Percentiles rank a stretch among this genome's conserved stretches.
Evolutionary conservation across 2,329 filamentous ascomycete genomes (phyloP).

Genomic region (Nakataea oryzae): DNA sequence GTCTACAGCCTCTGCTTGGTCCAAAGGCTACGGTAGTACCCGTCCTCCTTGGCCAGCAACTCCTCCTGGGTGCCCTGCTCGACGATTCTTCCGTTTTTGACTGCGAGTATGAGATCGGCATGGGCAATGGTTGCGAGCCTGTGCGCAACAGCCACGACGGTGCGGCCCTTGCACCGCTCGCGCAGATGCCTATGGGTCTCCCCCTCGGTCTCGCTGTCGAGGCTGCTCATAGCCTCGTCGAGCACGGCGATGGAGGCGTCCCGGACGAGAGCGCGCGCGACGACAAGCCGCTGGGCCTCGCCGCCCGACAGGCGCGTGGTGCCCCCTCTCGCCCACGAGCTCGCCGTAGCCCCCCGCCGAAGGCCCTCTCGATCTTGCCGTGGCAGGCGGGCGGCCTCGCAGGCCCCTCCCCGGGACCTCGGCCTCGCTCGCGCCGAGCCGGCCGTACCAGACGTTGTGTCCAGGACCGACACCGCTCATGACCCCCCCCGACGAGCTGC

Average conservation of each 20-base stretch:
- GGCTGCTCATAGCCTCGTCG: conserved; percentile 8
- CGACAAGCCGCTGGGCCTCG: conserved; percentile 38
- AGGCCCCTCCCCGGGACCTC: conserved; percentile 52
- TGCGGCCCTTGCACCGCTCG: conserved; percentile 4
- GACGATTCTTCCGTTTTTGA: conserved; percentile 55
- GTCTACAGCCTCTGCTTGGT: not conserved
- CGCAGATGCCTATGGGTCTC: conserved; percentile 6
- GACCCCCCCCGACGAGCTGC: conserved; percentile 47
- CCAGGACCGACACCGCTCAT: conserved; percentile 55
- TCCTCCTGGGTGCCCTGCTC: conserved; percentile 65
- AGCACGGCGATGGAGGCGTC: conserved; percentile 6
- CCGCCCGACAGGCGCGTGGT: conserved; percentile 34
- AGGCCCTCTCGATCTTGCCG: conserved; percentile 45
- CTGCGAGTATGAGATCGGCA: conserved; percentile 65
- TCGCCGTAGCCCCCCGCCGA: conserved; percentile 41
- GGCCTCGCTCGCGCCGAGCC: conserved; percentile 47
- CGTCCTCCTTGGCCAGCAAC: conserved; percentile 32
- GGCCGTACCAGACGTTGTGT: conserved; percentile 53
- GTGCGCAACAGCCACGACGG: conserved; percentile 51
- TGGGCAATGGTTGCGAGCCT: conserved; percentile 60
- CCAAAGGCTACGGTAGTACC: conserved; percentile 1
- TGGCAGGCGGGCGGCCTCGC: conserved; percentile 52
- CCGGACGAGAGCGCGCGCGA: conserved; percentile 26
- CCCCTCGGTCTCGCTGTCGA: conserved; percentile 8
- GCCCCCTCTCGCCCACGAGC: conserved; percentile 35